These are phyloP conservation scores for Fusarium xyrophilum DNA, from an alignment of 2,329 filamentous ascomycete genomes.

Conservation along the genomic window DNA sequence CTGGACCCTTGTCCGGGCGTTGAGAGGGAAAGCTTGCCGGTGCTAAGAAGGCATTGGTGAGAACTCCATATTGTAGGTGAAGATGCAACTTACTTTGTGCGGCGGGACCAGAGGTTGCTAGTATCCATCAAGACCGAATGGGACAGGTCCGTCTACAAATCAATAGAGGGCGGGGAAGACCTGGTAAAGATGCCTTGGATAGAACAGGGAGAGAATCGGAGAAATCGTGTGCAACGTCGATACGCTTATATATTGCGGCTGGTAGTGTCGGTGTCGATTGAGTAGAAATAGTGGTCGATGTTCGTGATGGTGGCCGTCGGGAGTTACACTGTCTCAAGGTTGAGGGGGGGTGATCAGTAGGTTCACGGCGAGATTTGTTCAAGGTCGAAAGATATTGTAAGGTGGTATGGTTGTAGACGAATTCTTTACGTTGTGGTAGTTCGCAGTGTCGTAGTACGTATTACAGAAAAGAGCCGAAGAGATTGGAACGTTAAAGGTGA, in stretches of 20 bases:
- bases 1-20: conserved; percentile 67
- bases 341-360: conserved; percentile 31
- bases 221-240: conserved; percentile 9
- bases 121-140: conserved; percentile 60
- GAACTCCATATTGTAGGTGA: conserved; percentile 2
- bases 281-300: conserved; percentile 10
- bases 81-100: conserved; percentile 72
- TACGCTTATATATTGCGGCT: background rate
- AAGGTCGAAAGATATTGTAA: conserved; percentile 11
- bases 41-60: conserved; percentile 56
- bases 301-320: conserved; percentile 25
- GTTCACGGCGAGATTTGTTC: conserved; percentile 7
- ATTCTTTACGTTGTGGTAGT: conserved; percentile 16
- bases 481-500: conserved; percentile 6
- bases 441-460: background rate
- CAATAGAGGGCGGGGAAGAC: conserved; percentile 38
- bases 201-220: conserved; percentile 4
- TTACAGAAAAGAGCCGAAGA: background rate
- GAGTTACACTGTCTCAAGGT: conserved; percentile 30
- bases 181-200: conserved; percentile 30
- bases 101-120: conserved; percentile 74
- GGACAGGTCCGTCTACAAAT: conserved; percentile 34
- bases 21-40: conserved; percentile 89
- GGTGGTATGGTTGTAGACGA: background rate
- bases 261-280: background rate